phyloP scores from a whole-genome alignment of 2,329 filamentous ascomycete genomes.

The Eutypa lata region DNA sequence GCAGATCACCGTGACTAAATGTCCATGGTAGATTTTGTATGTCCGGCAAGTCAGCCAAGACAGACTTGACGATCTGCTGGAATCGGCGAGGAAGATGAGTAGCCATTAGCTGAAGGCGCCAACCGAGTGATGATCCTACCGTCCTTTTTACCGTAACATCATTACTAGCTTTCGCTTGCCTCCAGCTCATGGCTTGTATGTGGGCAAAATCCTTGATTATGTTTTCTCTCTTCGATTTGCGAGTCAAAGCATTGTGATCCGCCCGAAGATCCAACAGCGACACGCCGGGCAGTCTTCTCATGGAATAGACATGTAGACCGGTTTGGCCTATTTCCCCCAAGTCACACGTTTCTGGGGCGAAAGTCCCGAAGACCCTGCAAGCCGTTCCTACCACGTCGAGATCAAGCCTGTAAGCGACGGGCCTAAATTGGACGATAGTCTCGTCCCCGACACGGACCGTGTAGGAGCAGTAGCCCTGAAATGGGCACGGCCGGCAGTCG shows the following conservation, averaged over 20 bases:
- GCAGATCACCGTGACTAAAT: conserved; percentile 59
- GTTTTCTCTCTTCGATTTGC: conserved; percentile 17
- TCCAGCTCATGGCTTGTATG: conserved; percentile 38
- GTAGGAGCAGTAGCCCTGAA: conserved; percentile 52
- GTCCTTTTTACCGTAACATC: conserved; percentile 21
- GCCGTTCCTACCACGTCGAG: conserved; percentile 34
- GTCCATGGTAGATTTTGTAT: conserved; percentile 49
- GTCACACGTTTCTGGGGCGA: conserved; percentile 40
- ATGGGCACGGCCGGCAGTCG: conserved; percentile 29
- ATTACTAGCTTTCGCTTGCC: conserved; percentile 13
- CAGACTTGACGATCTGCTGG: conserved; percentile 18
- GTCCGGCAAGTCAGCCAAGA: conserved; percentile 26
- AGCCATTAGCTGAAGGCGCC: conserved; percentile 36
- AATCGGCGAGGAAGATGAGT: conserved; percentile 34
- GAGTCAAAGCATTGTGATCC: conserved; percentile 3
- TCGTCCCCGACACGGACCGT: conserved; percentile 39
- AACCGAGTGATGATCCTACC: conserved; percentile 39
- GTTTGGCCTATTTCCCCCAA: conserved; percentile 31
- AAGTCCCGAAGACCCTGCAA: conserved; percentile 33
- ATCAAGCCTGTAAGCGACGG: conserved; percentile 39
- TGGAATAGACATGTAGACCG: conserved; percentile 37
- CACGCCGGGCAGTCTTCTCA: conserved; percentile 39
- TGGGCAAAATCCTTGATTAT: conserved; percentile 40
- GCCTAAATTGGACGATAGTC: conserved; percentile 48
- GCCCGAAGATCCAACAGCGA: conserved; percentile 33